Base-by-base conservation (phyloP, 345 rosid genomes). In the Sapria himalayana region DNA sequence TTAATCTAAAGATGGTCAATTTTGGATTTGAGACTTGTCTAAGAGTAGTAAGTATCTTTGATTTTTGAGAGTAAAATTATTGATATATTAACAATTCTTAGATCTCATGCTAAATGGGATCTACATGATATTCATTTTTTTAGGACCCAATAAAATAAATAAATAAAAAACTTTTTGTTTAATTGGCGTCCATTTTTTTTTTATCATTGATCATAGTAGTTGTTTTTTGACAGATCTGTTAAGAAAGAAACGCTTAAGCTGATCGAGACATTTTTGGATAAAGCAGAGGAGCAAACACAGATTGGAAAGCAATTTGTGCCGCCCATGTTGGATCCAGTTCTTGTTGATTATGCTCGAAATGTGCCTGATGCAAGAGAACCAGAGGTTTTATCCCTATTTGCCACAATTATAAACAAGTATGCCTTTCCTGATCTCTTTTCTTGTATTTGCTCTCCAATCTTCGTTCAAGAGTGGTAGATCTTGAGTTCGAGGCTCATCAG, bases 331-430 rank as follows among this genome's bases (percentile, higher is more conserved):
- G 93, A 77, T 63, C 89, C 92, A 1, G 85, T 91, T 49, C 99
- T 91, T 17, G 89, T 86, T 43, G 99, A 91, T 46, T 91, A 91
- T 58, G 86, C 93, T 2, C 73, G 99, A 66, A 91, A 91, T 70
- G 68, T 91, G 51, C 92, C 99, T 46, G 99, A 91, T 53, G 99
- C 99, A 36, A 84, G 99, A 58, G 99, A 91, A 63, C 84, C 99
- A 2, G 99, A 91, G 72, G 99, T 84, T 48, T 52, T 91, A 15
- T 91, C 99, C 33, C 91, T 91, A 43, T 91, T 84, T 62, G 92
- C 99, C 3, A 91, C 95, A 29, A 91, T 91, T 55, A 91, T 91
- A 65, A 80, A 91, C 69, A 91, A 91, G 99, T 91, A 73, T 23
- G 72, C 39, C 16, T 17, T 35, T 33, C 24, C 18, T 29, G 22